Conservation (phyloP, 2,329 filamentous ascomycete genomes). For the Fusarium musae region DNA sequence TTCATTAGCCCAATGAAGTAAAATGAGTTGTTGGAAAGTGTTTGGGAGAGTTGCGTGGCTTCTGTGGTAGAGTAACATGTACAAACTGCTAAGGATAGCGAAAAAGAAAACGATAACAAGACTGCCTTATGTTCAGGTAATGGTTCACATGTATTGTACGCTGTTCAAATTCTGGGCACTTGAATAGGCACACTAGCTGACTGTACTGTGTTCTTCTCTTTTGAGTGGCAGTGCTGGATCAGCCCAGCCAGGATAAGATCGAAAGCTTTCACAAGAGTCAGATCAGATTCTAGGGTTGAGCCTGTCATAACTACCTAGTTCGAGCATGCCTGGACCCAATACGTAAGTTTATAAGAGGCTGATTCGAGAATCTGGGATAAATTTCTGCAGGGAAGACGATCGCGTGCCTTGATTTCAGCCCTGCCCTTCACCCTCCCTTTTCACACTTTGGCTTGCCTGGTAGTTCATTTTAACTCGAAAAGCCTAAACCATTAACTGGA, state of each 20-base stretch:
- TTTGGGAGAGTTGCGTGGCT: background rate
- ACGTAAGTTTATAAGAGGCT: background rate
- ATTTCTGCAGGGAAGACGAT: background rate
- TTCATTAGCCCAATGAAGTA: constrained; percentile 46
- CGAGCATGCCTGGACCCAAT: background rate
- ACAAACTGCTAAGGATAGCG: background rate
- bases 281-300: background rate
- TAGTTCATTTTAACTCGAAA: background rate
- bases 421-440: background rate
- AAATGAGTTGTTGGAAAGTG: background rate
- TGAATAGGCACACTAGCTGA: background rate
- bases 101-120: background rate
- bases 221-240: background rate
- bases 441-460: background rate
- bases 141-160: background rate
- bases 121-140: background rate
- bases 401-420: background rate
- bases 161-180: background rate
- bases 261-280: background rate
- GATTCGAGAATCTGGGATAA: background rate
- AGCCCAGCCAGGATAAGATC: background rate
- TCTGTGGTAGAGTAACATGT: background rate
- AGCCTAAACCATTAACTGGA: background rate
- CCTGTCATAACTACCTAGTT: background rate
- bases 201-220: background rate